Conservation (phyloP, 139 green algal species). For the Chlorella ohadii region DNA sequence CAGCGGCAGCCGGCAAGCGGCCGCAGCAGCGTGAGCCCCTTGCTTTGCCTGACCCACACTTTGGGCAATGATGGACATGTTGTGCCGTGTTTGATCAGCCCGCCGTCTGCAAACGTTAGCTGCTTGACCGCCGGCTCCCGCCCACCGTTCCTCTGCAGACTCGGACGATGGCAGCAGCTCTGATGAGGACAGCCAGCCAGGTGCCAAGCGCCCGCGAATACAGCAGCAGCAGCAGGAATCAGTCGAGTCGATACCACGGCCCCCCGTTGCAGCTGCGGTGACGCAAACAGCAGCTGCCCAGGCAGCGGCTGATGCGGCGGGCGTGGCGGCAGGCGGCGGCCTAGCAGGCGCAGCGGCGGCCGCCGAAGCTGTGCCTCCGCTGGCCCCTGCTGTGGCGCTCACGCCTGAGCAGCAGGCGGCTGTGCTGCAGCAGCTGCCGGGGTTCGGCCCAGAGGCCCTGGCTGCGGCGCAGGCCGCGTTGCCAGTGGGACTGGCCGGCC, state of each 20-base stretch:
- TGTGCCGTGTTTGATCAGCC: no score
- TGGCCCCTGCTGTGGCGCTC: neutral
- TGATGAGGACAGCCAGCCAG: neutral
- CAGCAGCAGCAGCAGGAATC: neutral
- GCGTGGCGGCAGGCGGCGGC: no score
- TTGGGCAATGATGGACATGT: no score
- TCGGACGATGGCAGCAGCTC: neutral
- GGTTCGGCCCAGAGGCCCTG: conserved; percentile 6
- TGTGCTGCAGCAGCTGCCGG: conserved; percentile 3
- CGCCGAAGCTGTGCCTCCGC: neutral
- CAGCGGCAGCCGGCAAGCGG: no score
- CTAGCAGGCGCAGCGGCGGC: neutral
- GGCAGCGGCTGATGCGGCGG: neutral
- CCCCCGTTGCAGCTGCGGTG: no score
- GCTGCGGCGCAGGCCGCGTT: neutral
- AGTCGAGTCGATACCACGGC: neutral
- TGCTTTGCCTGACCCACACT: no score
- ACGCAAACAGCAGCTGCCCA: neutral
- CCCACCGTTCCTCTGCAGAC: no score
- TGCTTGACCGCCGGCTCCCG: no score
- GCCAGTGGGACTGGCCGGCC: neutral
- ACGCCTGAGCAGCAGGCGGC: conserved; percentile 16
- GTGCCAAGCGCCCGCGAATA: neutral
- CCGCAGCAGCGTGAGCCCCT: no score
- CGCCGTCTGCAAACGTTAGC: no score